phyloP scores from a whole-genome alignment of 2,329 filamentous ascomycete genomes.

The Botryotinia globosa region DNA sequence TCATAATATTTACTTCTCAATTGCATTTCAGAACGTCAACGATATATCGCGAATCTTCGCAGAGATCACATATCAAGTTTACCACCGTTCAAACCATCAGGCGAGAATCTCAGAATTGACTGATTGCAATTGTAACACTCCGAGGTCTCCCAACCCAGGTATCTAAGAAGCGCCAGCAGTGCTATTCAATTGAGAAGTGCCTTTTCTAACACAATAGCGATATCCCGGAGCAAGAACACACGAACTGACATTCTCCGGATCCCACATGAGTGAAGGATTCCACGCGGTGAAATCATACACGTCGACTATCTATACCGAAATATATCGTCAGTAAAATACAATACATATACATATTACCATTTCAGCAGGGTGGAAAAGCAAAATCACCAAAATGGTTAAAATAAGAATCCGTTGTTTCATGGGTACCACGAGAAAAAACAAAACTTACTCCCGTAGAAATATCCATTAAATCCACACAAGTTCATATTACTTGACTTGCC shows the following conservation, averaged over 20 bases:
- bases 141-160: background rate
- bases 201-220: background rate
- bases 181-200: background rate
- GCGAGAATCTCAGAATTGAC: background rate
- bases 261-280: background rate
- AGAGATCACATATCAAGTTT: background rate
- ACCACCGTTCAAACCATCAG: background rate
- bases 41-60: background rate
- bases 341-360: background rate
- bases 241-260: background rate
- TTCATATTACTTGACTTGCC: accelerated
- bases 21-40: background rate
- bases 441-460: background rate
- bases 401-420: background rate
- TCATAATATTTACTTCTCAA: background rate
- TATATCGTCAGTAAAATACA: too few relatives aligned
- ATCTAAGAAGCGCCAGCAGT: background rate
- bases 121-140: too few relatives aligned
- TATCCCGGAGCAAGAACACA: background rate
- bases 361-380: background rate
- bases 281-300: background rate
- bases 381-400: background rate
- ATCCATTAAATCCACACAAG: background rate
- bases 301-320: background rate
- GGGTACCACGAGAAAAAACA: too few relatives aligned